Evolutionary conservation across 2,329 filamentous ascomycete genomes (phyloP), one percentile per base, ranked within the genome.

Genomic region (Blastomyces parvus): DNA sequence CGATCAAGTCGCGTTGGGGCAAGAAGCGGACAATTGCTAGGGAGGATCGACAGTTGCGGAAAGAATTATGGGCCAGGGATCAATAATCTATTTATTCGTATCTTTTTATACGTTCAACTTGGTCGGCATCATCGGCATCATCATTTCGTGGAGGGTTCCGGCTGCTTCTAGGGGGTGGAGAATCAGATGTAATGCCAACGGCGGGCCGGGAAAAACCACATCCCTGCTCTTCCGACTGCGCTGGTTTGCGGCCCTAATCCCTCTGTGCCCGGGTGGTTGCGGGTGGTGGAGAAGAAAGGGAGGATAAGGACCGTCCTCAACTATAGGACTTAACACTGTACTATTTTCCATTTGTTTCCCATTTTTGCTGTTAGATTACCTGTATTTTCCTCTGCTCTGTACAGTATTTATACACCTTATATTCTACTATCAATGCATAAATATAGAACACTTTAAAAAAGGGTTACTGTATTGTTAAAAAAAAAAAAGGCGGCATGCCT

Each of bases 1-100:
- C 75, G 57, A 79, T 83, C 55, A 84, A 85, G 77, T 79, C 75
- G 63, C 81, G 78, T 74, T 88, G 86, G 86, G 86, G 86, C 40
- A 71, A 73, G 60, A 82, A 80, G 75, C 82, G 83, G 74, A 80
- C 78, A 66, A 80, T 81, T 74, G 86, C 86, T 52, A 81, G 85
- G 66, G 83, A 86, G 72, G 85, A 87, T 69, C 77, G 85, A 69
- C 73, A 77, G 69, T 78, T 82, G 72, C 82, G 86, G 74, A 84
- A 82, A 78, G 82, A 82, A 69, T 71, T 79, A 40, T 88, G 85
- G 86, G 83, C 82, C 58, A 79, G 78, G 69, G 84, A 85, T 74
- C 80, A 78, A 65, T 86, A 40, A 63, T 60, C 36, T 44, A 62
- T 40, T 57, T 56, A 57, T 44, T 44, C 40, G 14, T 27, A 25